phyloP scores from a whole-genome alignment of 768 basidiomycete genomes.

The Phylloporus rhodoxanthus region DNA sequence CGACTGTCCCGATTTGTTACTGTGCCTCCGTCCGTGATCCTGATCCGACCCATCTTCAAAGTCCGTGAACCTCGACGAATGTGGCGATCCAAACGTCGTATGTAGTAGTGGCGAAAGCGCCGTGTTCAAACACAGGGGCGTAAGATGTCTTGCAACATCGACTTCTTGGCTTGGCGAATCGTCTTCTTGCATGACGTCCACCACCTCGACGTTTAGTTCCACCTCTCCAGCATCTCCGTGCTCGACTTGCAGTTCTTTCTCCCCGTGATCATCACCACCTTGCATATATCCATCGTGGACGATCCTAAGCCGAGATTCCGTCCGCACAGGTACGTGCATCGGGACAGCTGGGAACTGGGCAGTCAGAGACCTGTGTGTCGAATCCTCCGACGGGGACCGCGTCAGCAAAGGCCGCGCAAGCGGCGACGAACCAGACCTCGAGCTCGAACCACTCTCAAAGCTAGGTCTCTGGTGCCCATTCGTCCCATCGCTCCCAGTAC shows the following conservation, averaged over 20 bases:
- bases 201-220: conserved; percentile 12
- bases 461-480: conserved; percentile 20
- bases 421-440: conserved; percentile 12
- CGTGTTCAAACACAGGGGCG: conserved; percentile 3
- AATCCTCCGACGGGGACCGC: conserved; percentile 22
- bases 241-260: conserved; percentile 12
- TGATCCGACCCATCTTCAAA: conserved; percentile 26
- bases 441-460: conserved; percentile 20
- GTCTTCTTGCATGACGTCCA: conserved; percentile 10
- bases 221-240: conserved; percentile 8
- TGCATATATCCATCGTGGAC: conserved; percentile 23
- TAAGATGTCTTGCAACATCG: background rate
- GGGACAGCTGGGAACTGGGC: conserved; percentile 31
- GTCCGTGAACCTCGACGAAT: conserved; percentile 29
- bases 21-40: conserved; percentile 14
- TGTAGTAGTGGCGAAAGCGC: conserved; percentile 36
- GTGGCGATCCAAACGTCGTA: conserved; percentile 38
- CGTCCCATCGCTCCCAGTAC: conserved; percentile 19
- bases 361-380: conserved; percentile 18
- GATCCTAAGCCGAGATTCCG: conserved; percentile 28
- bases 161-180: conserved; percentile 10
- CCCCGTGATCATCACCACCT: conserved; percentile 16
- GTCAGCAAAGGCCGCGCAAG: conserved; percentile 18
- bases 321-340: conserved; percentile 25
- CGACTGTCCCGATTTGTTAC: conserved; percentile 15